A percentile compares a stretch with the other conserved stretches of the same genome.
These are phyloP conservation scores for Carex myosuroides DNA, from an alignment of 176 grass and related monocot species.

Conservation along the genomic window DNA sequence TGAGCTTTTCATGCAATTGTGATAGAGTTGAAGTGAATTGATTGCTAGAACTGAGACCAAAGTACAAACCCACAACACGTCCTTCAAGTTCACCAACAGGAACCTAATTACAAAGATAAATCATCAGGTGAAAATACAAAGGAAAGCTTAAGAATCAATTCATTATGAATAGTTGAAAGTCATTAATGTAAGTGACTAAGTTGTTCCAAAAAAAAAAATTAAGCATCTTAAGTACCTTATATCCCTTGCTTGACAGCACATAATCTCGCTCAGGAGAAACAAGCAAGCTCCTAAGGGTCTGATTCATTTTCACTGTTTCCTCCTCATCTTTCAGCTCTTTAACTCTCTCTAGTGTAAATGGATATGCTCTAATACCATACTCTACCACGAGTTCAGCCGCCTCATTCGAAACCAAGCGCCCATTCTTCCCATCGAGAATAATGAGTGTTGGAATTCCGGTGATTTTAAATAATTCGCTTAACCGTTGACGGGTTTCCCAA, in stretches of 20 bases:
- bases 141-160: conserved; percentile 13
- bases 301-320: conserved; percentile 50
- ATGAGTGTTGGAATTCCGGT: conserved; percentile 44
- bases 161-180: neutral
- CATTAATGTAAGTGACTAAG: neutral
- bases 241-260: conserved; percentile 48
- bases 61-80: conserved; percentile 62
- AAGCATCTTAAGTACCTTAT: conserved; percentile 40
- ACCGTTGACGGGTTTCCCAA: conserved; percentile 26
- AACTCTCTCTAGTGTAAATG: conserved; percentile 57
- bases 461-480: conserved; percentile 43
- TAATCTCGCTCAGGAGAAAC: conserved; percentile 43
- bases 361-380: conserved; percentile 57
- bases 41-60: conserved; percentile 24
- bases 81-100: conserved; percentile 65
- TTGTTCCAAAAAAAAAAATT: neutral
- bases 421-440: conserved; percentile 46
- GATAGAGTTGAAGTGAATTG: conserved; percentile 51
- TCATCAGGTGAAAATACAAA: neutral
- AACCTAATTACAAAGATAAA: conserved; percentile 35
- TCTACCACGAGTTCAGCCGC: conserved; percentile 35
- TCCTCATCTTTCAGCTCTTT: conserved; percentile 49
- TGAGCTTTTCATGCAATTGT: conserved; percentile 64
- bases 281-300: conserved; percentile 57
- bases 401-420: conserved; percentile 38